Evolutionary conservation across 139 green algal species (phyloP).

Genomic region (Pleodorina starrii): DNA sequence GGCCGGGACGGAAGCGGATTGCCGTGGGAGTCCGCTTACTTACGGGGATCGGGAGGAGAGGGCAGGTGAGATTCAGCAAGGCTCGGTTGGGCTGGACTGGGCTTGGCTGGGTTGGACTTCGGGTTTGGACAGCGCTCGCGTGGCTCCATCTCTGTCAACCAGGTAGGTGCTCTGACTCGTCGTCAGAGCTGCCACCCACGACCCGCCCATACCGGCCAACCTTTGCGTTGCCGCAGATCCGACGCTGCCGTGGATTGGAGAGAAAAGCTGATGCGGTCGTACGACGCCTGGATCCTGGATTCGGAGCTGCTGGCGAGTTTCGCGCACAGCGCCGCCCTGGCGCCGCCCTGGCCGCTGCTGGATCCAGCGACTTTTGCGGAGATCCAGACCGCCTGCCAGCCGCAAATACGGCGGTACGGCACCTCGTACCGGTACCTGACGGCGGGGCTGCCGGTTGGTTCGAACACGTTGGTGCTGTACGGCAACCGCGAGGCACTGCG

Average conservation of each 20-base stretch:
- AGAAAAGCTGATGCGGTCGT: neutral
- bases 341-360: neutral
- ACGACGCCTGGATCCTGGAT: constrained; percentile 41
- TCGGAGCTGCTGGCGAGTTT: constrained; percentile 26
- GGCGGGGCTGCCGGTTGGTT: neutral
- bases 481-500: neutral
- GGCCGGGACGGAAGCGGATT: too few relatives aligned
- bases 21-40: too few relatives aligned
- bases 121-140: too few relatives aligned
- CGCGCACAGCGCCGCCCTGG: neutral
- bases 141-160: too few relatives aligned
- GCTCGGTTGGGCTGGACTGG: too few relatives aligned
- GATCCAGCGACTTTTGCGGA: neutral
- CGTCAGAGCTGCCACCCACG: too few relatives aligned
- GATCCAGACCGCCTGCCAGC: neutral
- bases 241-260: constrained; percentile 10
- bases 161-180: too few relatives aligned
- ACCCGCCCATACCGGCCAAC: too few relatives aligned
- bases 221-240: too few relatives aligned
- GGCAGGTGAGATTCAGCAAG: too few relatives aligned
- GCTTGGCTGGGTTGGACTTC: too few relatives aligned
- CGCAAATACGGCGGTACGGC: neutral
- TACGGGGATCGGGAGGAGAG: too few relatives aligned
- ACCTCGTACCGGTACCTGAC: neutral
- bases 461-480: constrained; percentile 21